Evolutionary conservation across 2,329 filamentous ascomycete species (phyloP).

Genomic region (Dactylella cylindrospora): DNA sequence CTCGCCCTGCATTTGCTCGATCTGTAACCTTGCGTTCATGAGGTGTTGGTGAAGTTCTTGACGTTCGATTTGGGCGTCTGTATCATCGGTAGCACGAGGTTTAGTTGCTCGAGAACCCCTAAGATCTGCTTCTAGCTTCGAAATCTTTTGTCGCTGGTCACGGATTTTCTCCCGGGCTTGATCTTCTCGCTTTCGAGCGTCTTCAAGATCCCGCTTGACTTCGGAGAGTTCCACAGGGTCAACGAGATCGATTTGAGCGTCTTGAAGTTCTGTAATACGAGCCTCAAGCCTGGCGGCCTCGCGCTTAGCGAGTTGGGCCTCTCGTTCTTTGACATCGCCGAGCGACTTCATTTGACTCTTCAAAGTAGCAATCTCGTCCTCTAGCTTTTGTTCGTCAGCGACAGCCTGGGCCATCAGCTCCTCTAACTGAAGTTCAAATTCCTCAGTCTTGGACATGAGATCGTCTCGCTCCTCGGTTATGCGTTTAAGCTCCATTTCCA

Average conservation of each 20-base stretch:
- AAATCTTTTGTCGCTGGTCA: slow-evolving; percentile 65
- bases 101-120: slow-evolving; percentile 61
- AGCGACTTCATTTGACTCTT: slow-evolving; percentile 56
- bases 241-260: slow-evolving; percentile 53
- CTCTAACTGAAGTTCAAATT: slow-evolving; percentile 65
- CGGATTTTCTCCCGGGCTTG: slow-evolving; percentile 66
- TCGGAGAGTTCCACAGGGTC: slow-evolving; percentile 63
- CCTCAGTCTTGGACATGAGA: slow-evolving; percentile 61
- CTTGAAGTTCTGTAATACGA: slow-evolving; percentile 61
- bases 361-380: slow-evolving; percentile 59
- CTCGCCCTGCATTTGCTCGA: slow-evolving; percentile 52
- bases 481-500: slow-evolving; percentile 67
- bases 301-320: slow-evolving; percentile 62
- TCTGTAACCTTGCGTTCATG: slow-evolving; percentile 53
- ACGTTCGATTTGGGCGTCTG: slow-evolving; percentile 55
- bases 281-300: slow-evolving; percentile 68
- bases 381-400: slow-evolving; percentile 66
- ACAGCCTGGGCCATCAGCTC: slow-evolving; percentile 67
- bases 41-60: slow-evolving; percentile 53
- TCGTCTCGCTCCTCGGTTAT: slow-evolving; percentile 65
- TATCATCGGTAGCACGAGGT: slow-evolving; percentile 51
- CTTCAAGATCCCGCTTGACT: slow-evolving; percentile 60
- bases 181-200: slow-evolving; percentile 67
- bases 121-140: slow-evolving; percentile 67
- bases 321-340: slow-evolving; percentile 58